Base-by-base conservation (phyloP, 306 rosid genomes). In the Quercus wislizeni region DNA sequence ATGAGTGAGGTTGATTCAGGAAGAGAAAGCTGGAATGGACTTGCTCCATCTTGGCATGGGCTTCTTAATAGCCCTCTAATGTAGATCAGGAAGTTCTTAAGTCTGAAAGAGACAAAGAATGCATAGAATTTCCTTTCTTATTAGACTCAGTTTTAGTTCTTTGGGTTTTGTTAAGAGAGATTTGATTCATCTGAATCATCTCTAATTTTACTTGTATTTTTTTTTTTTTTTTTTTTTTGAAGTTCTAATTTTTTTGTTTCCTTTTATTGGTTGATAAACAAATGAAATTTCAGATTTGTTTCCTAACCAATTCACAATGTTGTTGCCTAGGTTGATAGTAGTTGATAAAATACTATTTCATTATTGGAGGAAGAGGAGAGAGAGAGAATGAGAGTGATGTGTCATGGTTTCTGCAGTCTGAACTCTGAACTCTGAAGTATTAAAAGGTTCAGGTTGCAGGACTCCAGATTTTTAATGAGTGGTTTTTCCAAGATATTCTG, bases 21-120 rank as follows among this genome's bases (percentile, higher is more conserved):
- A 65, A 91, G 99, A 83, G 91, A 80, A 46, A 85, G 83, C 79
- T 93, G 99, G 98, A 93, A 88, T 74, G 91, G 93, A 17, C 20
- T 89, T 55, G 86, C 81, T 20, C 52, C 98, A 18, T 82, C 96
- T 23, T 95, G 98, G 98, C 98, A 91, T 82, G 98, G 98, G 6
- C 93, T 95, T 86, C 87, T 95, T 78, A 89, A 90, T 68, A 92
- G 90, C 70, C 99, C 99, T 62, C 81, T 95, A 81, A 91, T 91
- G 92, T 95, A 92, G 87, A 59, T 73, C 77, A 58, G 25, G 33
- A 33, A 27, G 56, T 69, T 31, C 43, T 38, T 35, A 21, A 75
- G 79, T 69, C 56, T 57, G 33, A 30, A 25, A 54, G 65, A n/a
- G 73, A 69, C 75, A 67, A 80, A 83, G 20, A 77, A 79, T 71